Percentiles rank a stretch among this genome's conserved stretches.
Evolutionary conservation across 805 yeast genomes (phyloP).

Genomic region (Yamadazyma olivae): DNA sequence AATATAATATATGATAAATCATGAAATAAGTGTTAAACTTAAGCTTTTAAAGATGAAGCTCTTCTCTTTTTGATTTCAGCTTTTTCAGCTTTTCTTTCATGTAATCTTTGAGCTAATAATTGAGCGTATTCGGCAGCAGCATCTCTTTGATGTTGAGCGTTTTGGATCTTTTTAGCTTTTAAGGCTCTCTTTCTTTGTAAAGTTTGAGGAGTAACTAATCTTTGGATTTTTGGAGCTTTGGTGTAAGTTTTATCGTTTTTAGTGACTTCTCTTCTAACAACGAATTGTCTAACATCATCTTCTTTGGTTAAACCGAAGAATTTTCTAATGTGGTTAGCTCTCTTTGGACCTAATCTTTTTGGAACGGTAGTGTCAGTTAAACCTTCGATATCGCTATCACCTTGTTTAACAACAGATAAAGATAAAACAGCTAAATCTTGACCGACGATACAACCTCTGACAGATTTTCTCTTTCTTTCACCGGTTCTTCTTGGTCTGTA

Average conservation of each 20-base stretch:
- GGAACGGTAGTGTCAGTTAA: conserved; percentile 92
- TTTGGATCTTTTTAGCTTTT: conserved; percentile 88
- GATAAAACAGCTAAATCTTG: conserved; percentile 95
- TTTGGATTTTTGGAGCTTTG: conserved; percentile 99
- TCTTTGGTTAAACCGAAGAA: conserved; percentile 97
- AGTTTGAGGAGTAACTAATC: conserved; percentile 98
- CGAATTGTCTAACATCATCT: conserved; percentile 85
- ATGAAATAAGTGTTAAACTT: conserved; percentile 19
- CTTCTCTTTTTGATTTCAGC: conserved; percentile 99
- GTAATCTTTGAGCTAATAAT: conserved; percentile 95
- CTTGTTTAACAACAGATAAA: conserved; percentile 92
- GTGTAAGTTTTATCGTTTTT: conserved; percentile 98
- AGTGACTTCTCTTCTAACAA: conserved; percentile 96
- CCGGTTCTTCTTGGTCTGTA: conserved; percentile 99
- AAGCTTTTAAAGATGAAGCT: conserved; percentile 97
- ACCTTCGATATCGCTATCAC: conserved; percentile 94
- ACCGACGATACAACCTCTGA: conserved; percentile 99
- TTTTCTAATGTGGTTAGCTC: conserved; percentile 99
- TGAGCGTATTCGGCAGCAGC: conserved; percentile 99
- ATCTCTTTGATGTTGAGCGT: conserved; percentile 99
- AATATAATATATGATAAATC: conserved; percentile 3
- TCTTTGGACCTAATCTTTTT: conserved; percentile 99
- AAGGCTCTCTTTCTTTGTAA: conserved; percentile 99
- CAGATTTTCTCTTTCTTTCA: conserved; percentile 99
- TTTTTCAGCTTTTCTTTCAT: conserved; percentile 97